Percentiles rank a stretch among this genome's conserved stretches.
phyloP scores from a whole-genome alignment of 495 filamentous ascomycete genomes.

The Penicillium coffeae region DNA sequence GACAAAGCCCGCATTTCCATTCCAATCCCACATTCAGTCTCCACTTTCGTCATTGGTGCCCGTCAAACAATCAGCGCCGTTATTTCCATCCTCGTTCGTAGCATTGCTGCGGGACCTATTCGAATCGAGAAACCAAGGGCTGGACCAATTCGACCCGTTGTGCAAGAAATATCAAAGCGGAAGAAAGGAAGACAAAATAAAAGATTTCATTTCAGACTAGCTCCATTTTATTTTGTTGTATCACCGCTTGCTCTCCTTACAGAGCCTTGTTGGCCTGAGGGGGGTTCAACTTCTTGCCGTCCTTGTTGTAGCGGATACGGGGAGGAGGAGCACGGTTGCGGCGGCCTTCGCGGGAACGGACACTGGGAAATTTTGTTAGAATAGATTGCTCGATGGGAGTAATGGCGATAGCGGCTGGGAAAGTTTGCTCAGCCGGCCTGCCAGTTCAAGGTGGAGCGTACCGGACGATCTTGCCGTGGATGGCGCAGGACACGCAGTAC shows the following conservation, averaged over 20 bases:
- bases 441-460: constrained; percentile 46
- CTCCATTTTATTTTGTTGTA: constrained; percentile 37
- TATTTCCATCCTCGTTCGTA: constrained; percentile 8
- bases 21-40: neutral
- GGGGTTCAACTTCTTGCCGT: constrained; percentile 99
- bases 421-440: too few relatives aligned
- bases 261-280: constrained; percentile 71
- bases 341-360: constrained; percentile 93
- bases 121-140: neutral
- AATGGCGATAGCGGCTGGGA: too few relatives aligned
- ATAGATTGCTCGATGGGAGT: neutral
- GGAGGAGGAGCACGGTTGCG: constrained; percentile 98
- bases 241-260: constrained; percentile 39
- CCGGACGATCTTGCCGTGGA: constrained; percentile 99
- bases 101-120: constrained; percentile 12
- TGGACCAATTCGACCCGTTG: constrained; percentile 2
- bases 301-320: constrained; percentile 98
- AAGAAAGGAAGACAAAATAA: constrained; percentile 33
- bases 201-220: constrained; percentile 34
- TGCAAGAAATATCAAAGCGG: constrained; percentile 13
- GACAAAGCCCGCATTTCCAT: neutral
- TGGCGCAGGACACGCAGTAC: constrained; percentile 99
- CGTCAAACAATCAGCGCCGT: constrained; percentile 2
- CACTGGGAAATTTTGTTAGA: constrained; percentile 53
- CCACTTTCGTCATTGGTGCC: neutral